These are phyloP conservation scores for Chamaecyparis obtusa DNA, from an alignment of 75 land plant genomes.

Conservation along the genomic window DNA sequence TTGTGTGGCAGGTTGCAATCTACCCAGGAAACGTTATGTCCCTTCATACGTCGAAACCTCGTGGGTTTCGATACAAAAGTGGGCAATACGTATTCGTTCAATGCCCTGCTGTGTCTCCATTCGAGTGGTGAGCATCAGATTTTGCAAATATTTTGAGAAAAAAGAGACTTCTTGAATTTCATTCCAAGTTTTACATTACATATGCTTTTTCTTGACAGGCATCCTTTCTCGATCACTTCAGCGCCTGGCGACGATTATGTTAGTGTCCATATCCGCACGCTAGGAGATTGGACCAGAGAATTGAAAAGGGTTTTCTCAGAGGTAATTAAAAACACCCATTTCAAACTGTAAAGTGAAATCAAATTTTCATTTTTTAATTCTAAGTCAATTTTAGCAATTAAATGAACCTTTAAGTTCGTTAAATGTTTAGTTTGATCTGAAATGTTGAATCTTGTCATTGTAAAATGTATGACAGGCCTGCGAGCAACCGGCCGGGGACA, in stretches of 20 bases:
- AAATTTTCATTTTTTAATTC: no score
- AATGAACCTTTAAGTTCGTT: no score
- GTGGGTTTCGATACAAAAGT: constrained; percentile 77
- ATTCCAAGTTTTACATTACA: neutral
- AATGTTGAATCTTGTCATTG: no score
- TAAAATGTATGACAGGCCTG: constrained; percentile 13
- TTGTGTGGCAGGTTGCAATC: constrained; percentile 73
- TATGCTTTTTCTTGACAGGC: constrained; percentile 21
- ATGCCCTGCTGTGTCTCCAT: constrained; percentile 87
- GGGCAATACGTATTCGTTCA: constrained; percentile 94
- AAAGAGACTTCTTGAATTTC: neutral
- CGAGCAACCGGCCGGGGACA: constrained; percentile 56
- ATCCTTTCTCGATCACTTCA: constrained; percentile 74
- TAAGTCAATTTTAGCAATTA: no score
- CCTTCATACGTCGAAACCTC: constrained; percentile 86
- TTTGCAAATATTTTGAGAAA: neutral
- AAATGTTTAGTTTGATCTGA: no score
- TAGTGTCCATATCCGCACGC: constrained; percentile 60
- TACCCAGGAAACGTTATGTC: constrained; percentile 93
- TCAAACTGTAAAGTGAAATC: neutral
- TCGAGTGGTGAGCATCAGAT: constrained; percentile 67
- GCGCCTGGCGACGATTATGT: constrained; percentile 64
- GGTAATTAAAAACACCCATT: constrained; percentile 1
- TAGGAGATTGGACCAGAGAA: constrained; percentile 67
- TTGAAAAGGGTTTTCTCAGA: constrained; percentile 53